A percentile compares a stretch with the other conserved stretches of the same genome.
phyloP scores from a whole-genome alignment of 345 rosid genomes.

The Garcia nutans region DNA sequence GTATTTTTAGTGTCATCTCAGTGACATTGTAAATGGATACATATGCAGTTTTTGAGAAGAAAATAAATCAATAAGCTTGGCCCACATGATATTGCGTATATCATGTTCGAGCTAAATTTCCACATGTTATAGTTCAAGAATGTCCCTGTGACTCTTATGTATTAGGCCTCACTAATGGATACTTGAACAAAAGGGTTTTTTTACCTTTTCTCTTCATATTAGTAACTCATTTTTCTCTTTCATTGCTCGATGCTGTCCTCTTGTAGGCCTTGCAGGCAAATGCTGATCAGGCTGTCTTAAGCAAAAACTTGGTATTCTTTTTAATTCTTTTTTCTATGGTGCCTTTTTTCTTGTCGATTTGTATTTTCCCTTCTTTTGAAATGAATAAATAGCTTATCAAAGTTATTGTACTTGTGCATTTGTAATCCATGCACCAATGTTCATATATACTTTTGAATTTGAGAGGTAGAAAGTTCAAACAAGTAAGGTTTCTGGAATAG shows the following conservation, averaged over 20 bases:
- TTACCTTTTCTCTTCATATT: not conserved
- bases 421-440: not conserved
- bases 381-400: not conserved
- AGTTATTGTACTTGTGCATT: not conserved
- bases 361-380: not conserved
- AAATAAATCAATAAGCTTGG: not conserved
- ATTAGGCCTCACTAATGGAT: not conserved
- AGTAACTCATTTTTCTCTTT: constrained; percentile 17
- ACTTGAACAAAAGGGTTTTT: not conserved
- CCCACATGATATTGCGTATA: not conserved
- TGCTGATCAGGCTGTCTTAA: constrained; percentile 68
- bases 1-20: not conserved
- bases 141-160: not conserved
- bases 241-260: not conserved
- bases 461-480: too few relatives aligned
- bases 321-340: not conserved
- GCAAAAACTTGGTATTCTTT: constrained; percentile 72
- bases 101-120: not conserved
- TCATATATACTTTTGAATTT: not conserved
- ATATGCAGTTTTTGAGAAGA: not conserved
- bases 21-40: not conserved
- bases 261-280: constrained; percentile 51
- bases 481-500: too few relatives aligned
- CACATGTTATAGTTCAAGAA: not conserved
- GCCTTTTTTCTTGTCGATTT: not conserved